Evolutionary conservation across 164 flowering plant species (phyloP).

Genomic region (Sedum album): DNA sequence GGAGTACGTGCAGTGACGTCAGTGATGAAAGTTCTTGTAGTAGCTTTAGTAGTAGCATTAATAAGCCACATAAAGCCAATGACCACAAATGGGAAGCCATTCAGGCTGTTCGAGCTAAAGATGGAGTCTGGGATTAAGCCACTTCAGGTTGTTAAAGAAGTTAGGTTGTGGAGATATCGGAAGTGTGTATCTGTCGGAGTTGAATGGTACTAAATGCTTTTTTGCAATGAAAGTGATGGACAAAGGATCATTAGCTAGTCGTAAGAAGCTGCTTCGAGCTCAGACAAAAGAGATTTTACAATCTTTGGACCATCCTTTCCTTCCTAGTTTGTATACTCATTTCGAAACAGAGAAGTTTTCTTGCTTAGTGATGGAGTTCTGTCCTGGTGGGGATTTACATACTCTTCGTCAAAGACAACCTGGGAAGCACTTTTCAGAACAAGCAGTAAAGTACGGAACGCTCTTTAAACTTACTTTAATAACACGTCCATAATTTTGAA

Average conservation of each 20-base stretch:
- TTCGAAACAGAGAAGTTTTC: background rate
- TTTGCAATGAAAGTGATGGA: constrained; percentile 7
- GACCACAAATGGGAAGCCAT: constrained; percentile 3
- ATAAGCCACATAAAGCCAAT: constrained; percentile 1
- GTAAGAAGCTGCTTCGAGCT: constrained; percentile 6
- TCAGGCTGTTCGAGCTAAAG: constrained; percentile 4
- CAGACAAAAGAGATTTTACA: constrained; percentile 4
- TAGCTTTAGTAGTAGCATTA: constrained; percentile 6
- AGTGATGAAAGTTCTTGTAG: constrained; percentile 4
- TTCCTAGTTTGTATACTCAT: background rate
- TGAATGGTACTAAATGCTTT: constrained; percentile 2
- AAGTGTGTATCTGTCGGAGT: constrained; percentile 3
- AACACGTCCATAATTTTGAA: background rate
- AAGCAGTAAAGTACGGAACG: background rate
- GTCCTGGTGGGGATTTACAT: constrained; percentile 3
- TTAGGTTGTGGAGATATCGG: background rate
- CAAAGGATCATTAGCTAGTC: constrained; percentile 5
- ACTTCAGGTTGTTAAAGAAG: constrained; percentile 2
- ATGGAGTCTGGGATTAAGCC: constrained; percentile 4
- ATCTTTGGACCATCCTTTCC: constrained; percentile 5
- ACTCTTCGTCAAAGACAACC: constrained; percentile 4
- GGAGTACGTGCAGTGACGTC: constrained; percentile 1
- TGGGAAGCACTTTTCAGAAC: constrained; percentile 2
- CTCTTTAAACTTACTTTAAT: background rate
- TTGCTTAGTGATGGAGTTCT: constrained; percentile 4